A percentile compares a stretch with the other conserved stretches of the same genome.
phyloP scores from a whole-genome alignment of 768 basidiomycete genomes.

The Sutorius australiensis region DNA sequence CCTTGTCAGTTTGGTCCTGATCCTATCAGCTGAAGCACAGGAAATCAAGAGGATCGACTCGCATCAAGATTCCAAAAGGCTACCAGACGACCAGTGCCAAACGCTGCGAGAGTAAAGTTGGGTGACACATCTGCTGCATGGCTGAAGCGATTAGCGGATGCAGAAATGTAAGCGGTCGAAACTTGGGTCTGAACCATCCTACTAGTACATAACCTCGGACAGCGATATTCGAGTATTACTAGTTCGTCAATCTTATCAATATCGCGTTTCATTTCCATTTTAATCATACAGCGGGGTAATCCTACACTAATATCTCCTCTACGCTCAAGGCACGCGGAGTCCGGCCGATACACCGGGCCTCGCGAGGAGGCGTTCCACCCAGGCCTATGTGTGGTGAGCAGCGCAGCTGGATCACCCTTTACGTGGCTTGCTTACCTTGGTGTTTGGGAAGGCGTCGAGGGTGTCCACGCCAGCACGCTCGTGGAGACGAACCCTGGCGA shows the following conservation, averaged over 20 bases:
- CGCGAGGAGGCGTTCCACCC: constrained; percentile 26
- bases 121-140: constrained; percentile 36
- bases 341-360: constrained; percentile 26
- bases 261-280: constrained; percentile 1
- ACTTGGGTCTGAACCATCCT: constrained; percentile 10
- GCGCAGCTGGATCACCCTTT: not conserved
- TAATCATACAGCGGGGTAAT: not conserved
- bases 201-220: not conserved
- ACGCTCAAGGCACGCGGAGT: constrained; percentile 15
- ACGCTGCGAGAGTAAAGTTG: constrained; percentile 42
- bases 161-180: constrained; percentile 42
- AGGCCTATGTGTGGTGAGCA: constrained; percentile 17
- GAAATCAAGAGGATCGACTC: constrained; percentile 15
- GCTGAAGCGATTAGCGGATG: constrained; percentile 45
- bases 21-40: not conserved
- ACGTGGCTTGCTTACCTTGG: constrained; percentile 41
- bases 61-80: constrained; percentile 60
- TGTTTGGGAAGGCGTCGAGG: constrained; percentile 59
- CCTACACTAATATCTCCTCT: not conserved
- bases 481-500: constrained; percentile 52
- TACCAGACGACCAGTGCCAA: constrained; percentile 52
- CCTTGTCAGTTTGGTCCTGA: constrained; percentile 48
- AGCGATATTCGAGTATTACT: no score
- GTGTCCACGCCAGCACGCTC: constrained; percentile 47
- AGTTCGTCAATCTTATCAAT: constrained; percentile 14